Conservation (phyloP, 305 asterid species). For the Fraxinus dipetala region DNA sequence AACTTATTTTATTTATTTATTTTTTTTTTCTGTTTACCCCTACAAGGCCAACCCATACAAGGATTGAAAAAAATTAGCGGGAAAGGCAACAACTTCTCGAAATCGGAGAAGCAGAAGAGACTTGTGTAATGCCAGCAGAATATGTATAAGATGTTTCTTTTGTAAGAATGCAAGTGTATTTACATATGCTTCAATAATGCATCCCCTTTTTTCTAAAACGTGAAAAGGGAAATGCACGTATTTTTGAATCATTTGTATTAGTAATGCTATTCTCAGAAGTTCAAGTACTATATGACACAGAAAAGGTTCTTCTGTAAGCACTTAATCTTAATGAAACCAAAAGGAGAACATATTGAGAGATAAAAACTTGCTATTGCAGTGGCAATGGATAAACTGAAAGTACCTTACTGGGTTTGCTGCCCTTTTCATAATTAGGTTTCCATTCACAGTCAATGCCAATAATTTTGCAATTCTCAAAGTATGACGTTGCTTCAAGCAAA, state of each 20-base stretch:
- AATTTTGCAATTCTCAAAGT: conserved; percentile 75
- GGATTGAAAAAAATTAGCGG: not conserved
- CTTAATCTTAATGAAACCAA: not conserved
- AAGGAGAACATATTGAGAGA: not conserved
- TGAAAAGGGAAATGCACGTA: not conserved
- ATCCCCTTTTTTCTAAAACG: not conserved
- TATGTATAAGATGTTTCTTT: not conserved
- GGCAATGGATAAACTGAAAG: conserved; percentile 18
- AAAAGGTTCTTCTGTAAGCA: not conserved
- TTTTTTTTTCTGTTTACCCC: not conserved
- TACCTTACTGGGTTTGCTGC: conserved; percentile 76
- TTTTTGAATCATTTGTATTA: not conserved
- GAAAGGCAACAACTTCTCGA: not conserved
- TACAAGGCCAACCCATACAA: not conserved
- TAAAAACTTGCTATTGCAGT: conserved; percentile 3
- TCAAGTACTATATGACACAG: not conserved
- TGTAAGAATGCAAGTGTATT: not conserved
- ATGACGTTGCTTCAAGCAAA: conserved; percentile 53
- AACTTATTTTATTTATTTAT: too few relatives aligned
- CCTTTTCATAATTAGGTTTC: conserved; percentile 87
- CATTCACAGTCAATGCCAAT: conserved; percentile 94
- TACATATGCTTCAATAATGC: conserved; percentile 8
- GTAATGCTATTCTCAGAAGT: not conserved
- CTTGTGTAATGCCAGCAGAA: conserved; percentile 1
- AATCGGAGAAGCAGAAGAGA: not conserved